Percentiles rank a stretch among this genome's conserved stretches.
Evolutionary conservation across 495 filamentous ascomycete genomes (phyloP).

Genomic region (Penicillium flavigenum): DNA sequence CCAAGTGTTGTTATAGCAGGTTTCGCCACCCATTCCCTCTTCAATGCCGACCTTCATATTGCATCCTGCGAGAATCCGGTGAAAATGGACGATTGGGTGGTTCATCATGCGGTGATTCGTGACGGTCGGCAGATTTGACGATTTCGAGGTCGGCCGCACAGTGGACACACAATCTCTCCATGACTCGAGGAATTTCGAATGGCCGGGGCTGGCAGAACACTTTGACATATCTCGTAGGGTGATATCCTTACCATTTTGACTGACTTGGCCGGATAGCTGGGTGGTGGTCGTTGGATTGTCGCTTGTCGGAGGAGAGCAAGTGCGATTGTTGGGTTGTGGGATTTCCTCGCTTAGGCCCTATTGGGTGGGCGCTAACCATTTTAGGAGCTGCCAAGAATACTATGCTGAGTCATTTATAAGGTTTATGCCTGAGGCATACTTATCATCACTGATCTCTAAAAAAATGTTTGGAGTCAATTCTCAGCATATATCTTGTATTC

Average conservation of each 20-base stretch:
- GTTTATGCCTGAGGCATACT: constrained; percentile 11
- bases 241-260: constrained; percentile 59
- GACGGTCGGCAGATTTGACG: constrained; percentile 20
- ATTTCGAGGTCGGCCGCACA: constrained; percentile 29
- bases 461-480: neutral
- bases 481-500: constrained; percentile 4
- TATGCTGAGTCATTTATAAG: constrained; percentile 25
- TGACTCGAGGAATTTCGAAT: constrained; percentile 13
- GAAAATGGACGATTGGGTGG: neutral
- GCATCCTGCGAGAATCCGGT: neutral
- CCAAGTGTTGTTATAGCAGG: neutral
- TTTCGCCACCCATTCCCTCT: constrained; percentile 1
- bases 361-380: constrained; percentile 37
- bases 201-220: constrained; percentile 25
- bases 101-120: constrained; percentile 4
- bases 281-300: constrained; percentile 51
- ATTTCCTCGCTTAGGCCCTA: constrained; percentile 55
- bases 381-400: constrained; percentile 25
- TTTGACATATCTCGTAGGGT: constrained; percentile 19
- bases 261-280: constrained; percentile 50
- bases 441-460: neutral
- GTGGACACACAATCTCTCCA: constrained; percentile 18
- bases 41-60: neutral
- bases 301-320: constrained; percentile 48
- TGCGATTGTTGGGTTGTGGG: constrained; percentile 46